These are phyloP conservation scores for Austroboletus sp. DNA, from an alignment of 1,284 basidiomycete genomes.

Conservation along the genomic window DNA sequence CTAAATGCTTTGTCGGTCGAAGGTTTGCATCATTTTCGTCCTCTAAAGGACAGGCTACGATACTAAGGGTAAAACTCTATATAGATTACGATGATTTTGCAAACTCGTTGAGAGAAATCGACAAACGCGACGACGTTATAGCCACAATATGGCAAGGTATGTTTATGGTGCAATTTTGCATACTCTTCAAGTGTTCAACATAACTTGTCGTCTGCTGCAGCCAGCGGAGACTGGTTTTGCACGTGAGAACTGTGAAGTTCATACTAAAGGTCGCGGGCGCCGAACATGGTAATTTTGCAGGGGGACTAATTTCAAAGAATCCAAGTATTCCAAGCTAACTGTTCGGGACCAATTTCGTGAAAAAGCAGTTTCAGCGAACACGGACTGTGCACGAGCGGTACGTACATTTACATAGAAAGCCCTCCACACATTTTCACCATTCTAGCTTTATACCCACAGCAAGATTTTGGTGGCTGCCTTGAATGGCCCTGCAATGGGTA, in stretches of 20 bases:
- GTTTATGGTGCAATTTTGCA: slow-evolving; percentile 9
- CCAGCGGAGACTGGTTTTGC: slow-evolving; percentile 65
- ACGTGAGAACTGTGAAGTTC: slow-evolving; percentile 43
- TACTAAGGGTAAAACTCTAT: not conserved
- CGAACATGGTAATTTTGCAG: slow-evolving; percentile 23
- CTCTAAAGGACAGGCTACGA: not conserved
- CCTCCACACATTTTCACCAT: not conserved
- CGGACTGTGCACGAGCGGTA: slow-evolving; percentile 58
- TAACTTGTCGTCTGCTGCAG: slow-evolving; percentile 29
- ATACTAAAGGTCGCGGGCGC: too few species aligned
- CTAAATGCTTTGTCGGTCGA: slow-evolving; percentile 55
- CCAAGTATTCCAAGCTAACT: slow-evolving; percentile 16
- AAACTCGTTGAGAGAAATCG: slow-evolving; percentile 49
- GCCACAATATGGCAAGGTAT: slow-evolving; percentile 63
- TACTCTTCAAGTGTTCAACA: not conserved
- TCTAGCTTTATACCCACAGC: slow-evolving; percentile 57
- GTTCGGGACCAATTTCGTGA: slow-evolving; percentile 42
- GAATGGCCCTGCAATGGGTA: slow-evolving; percentile 69
- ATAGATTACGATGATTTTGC: slow-evolving; percentile 64
- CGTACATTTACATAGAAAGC: slow-evolving; percentile 15
- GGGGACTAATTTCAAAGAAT: slow-evolving; percentile 50
- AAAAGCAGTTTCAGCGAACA: slow-evolving; percentile 45
- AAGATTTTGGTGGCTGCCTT: slow-evolving; percentile 63
- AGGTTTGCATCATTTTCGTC: slow-evolving; percentile 35
- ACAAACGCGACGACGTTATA: slow-evolving; percentile 55